Evolutionary conservation across 2,329 filamentous ascomycete species (phyloP), one percentile per base, ranked within the genome.

Genomic region (Penicillium crustosum): DNA sequence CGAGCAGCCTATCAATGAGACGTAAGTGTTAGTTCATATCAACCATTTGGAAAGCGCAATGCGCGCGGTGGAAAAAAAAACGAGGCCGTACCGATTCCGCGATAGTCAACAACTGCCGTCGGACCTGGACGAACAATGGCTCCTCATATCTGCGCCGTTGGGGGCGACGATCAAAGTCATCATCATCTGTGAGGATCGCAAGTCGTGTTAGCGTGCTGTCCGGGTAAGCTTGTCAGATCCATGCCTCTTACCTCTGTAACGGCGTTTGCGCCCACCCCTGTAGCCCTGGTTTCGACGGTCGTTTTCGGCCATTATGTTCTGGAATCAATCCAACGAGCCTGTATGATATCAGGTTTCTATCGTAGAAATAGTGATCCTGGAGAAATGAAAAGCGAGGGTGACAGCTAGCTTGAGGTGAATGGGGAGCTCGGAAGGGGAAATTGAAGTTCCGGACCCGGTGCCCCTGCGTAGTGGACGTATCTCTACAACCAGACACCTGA

Each of bases 51-150:
- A 38, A 44, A 43, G 39, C 31, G 29, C 15, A 36, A 45, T 49
- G 44, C 56, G 48, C 44, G 42, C 21, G 41, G 27, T n/a, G 38
- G 25, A n/a, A 53, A 44, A 53, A 35, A 45, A 49, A 57, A 27
- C 8, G 36, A 12, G 29, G 4, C 12, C 69, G 38, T 75, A 82
- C 80, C 67, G 89, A 91, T 77, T 96, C 92, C 61, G 91, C 91
- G 67, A 96, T 87, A 56, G 85, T 83, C 51, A 95, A 81, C 49
- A 96, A 82, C 75, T 93, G 89, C 70, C 88, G 89, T 65, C 91
- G 88, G 61, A 96, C 81, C 62, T 87, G 87, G 49, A 88, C 85
- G 33, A 86, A 83, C 15, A 88, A 79, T 6, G 90, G 89, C 62
- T 89, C 86, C 70, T 93, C 88, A 67, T 87, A 87, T 71, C 90